Evolutionary conservation across 2,329 filamentous ascomycete species (phyloP), one percentile per base, ranked within the genome.

Genomic region (Polychaeton citri): DNA sequence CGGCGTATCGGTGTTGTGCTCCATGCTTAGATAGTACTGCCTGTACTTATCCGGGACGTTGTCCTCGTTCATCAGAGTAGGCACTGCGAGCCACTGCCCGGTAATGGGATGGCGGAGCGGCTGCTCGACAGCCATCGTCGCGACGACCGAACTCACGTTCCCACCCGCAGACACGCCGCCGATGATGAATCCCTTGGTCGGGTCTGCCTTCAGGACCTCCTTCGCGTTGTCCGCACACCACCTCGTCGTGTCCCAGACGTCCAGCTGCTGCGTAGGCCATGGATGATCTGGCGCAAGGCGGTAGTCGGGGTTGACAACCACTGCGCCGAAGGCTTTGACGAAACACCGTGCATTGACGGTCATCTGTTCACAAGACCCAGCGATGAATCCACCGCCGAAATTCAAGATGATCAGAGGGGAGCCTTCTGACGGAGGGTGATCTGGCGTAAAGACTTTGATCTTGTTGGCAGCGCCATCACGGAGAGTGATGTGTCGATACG

Each of bases 91-190:
- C 38, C 62, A 65, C 20, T 60, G 43, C 2, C 65, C 64, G 0
- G 65, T 66, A 17, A 69, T 38, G 3, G 59, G 55, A 0, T 61
- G 60, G 2, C 52, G 53, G 2, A 64, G 43, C 15, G 51, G 47
- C 20, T 63, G 53, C 30, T 66, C 58, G 3, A 62, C 52, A 2
- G 58, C 47, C 7, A 53, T 40, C 26, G 64, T 53, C 32, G 59
- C 62, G n/a, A n/a, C n/a, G n/a, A n/a, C n/a, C n/a, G n/a, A n/a
- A n/a, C n/a, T n/a, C n/a, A n/a, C n/a, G n/a, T n/a, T n/a, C 9
- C 52, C 62, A 12, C 62, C 63, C 3, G 66, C 61, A 1, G 60
- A 65, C 1, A 57, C 57, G 2, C 67, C 66, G 15, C 64, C 64
- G 10, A 68, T 35, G 19, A 70, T 42, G 40, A 69, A 69, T 1